Percentiles rank a stretch among this genome's conserved stretches.
Evolutionary conservation across 345 rosid species (phyloP).

Genomic region (Eucalyptus erythrocorys): DNA sequence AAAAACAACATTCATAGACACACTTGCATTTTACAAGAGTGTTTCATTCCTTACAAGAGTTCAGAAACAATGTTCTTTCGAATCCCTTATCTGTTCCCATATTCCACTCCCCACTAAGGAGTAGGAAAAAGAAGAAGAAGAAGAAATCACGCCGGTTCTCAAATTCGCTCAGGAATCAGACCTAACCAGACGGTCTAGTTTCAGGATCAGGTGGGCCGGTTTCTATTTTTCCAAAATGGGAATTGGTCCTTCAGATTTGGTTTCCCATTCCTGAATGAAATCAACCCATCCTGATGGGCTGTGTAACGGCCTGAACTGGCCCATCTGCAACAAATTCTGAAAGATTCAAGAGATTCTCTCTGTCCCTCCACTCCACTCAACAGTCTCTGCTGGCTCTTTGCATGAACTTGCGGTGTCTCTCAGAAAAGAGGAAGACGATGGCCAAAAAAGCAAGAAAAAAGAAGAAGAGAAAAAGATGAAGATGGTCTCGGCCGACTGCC

Average conservation of each 20-base stretch:
- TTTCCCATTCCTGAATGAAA: too few species aligned
- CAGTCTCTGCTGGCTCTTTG: not conserved
- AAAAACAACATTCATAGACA: not conserved
- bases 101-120: not conserved
- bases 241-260: too few species aligned
- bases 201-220: too few species aligned
- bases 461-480: not conserved
- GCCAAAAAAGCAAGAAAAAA: not conserved
- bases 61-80: not conserved
- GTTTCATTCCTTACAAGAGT: not conserved
- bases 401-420: not conserved
- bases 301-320: not conserved
- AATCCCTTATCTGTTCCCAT: not conserved
- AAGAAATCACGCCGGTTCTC: not conserved
- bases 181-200: too few species aligned
- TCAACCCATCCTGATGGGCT: not conserved
- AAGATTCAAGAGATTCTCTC: not conserved
- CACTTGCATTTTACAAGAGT: not conserved
- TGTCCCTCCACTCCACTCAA: not conserved
- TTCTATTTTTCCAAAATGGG: too few species aligned
- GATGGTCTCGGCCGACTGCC: not conserved
- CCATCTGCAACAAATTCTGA: not conserved
- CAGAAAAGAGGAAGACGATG: not conserved
- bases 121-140: not conserved
- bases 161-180: too few species aligned